A percentile compares a stretch with the other conserved stretches of the same genome.
phyloP scores from a whole-genome alignment of 164 flowering plant species.

The Magnolia sinica region DNA sequence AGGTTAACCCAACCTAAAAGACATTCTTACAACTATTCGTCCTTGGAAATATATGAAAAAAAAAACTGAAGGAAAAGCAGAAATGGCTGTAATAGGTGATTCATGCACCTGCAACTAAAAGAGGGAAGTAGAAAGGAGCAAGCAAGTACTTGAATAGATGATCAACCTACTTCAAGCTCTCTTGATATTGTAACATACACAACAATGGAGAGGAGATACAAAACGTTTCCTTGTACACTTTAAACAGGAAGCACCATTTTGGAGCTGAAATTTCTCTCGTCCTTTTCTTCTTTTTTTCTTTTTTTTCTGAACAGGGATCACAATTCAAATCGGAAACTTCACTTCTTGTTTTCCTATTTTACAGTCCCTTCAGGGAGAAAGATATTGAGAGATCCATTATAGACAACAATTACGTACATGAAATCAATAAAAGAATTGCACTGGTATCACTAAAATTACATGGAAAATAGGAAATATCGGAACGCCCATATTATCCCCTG shows the following conservation, averaged over 20 bases:
- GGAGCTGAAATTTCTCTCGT: background rate
- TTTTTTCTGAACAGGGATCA: background rate
- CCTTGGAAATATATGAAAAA: too few species aligned
- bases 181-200: background rate
- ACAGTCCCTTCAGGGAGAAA: slow-evolving; percentile 31
- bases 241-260: background rate
- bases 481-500: slow-evolving; percentile 34
- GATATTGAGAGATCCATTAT: slow-evolving; percentile 32
- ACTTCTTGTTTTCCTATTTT: slow-evolving; percentile 15
- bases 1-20: too few species aligned
- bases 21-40: too few species aligned
- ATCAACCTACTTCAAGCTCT: background rate
- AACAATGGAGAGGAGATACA: background rate
- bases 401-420: slow-evolving; percentile 46
- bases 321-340: background rate
- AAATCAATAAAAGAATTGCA: slow-evolving; percentile 71
- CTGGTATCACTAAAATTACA: slow-evolving; percentile 16
- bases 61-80: too few species aligned
- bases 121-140: background rate
- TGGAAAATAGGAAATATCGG: slow-evolving; percentile 26
- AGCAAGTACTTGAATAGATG: background rate
- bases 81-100: too few species aligned
- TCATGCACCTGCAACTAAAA: too few species aligned
- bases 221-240: background rate
- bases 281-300: background rate